A percentile compares a stretch with the other conserved stretches of the same genome.
These are phyloP conservation scores for Rhizopogon vinicolor DNA, from an alignment of 768 basidiomycete species.

Conservation along the genomic window DNA sequence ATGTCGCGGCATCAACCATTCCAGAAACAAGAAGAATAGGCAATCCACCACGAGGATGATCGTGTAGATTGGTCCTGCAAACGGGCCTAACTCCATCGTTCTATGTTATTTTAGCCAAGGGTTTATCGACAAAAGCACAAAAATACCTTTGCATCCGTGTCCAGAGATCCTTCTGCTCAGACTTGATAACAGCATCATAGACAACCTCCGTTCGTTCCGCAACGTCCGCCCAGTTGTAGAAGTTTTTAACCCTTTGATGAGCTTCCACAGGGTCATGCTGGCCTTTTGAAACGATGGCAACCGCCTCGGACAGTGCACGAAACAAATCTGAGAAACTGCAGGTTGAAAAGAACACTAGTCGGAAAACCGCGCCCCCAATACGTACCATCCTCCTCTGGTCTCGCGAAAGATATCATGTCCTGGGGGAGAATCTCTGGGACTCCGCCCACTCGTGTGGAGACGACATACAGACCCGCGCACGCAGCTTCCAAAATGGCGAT, in stretches of 20 bases:
- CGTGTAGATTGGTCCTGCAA: constrained; percentile 84
- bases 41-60: constrained; percentile 88
- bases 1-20: constrained; percentile 78
- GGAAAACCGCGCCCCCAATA: neutral
- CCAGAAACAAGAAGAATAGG: constrained; percentile 79
- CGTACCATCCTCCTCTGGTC: constrained; percentile 90
- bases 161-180: constrained; percentile 65
- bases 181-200: constrained; percentile 63
- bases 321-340: constrained; percentile 65
- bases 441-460: constrained; percentile 91
- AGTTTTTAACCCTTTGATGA: constrained; percentile 70
- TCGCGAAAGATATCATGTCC: constrained; percentile 94
- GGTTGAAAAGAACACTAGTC: neutral
- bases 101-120: constrained; percentile 27
- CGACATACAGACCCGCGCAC: constrained; percentile 90
- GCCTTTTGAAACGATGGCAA: constrained; percentile 60
- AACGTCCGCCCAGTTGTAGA: constrained; percentile 87
- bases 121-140: neutral
- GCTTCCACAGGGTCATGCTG: constrained; percentile 72
- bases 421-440: constrained; percentile 92
- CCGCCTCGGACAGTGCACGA: constrained; percentile 76
- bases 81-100: constrained; percentile 73
- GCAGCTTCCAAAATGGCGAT: constrained; percentile 98
- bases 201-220: constrained; percentile 79
- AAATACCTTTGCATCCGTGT: constrained; percentile 72